Evolutionary conservation across 179 eudicot species (phyloP), one percentile per base, ranked within the genome.

Genomic region (Spinacia oleracea): DNA sequence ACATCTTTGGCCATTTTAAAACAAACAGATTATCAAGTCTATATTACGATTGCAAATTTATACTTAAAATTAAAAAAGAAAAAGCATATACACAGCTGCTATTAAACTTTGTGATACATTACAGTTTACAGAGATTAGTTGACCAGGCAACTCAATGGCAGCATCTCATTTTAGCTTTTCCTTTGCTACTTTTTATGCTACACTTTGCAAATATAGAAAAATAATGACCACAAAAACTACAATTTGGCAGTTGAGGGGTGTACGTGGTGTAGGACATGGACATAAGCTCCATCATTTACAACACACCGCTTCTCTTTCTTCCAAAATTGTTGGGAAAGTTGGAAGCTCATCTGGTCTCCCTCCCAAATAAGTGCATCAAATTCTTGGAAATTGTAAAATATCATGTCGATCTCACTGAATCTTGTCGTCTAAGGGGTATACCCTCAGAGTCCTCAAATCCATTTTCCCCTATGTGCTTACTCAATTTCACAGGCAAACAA

Each of bases 351-450:
- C 34, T 32, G 12, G 48, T 64, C 73, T 42, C 80, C 73, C 29
- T 43, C 70, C 79, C 76, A 15, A 67, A 32, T 35, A 40, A 72
- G 53, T 73, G 74, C 7, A 71, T 34, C 34, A 64, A 23, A 38
- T 70, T 48, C 77, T 72, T 62, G 62, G 79, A 76, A 62, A n/a
- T 38, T 48, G 72, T n/a, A 10, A 82, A 9, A 48, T 40, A 78
- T 81, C 80, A 87, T 23, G 85, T 66, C 8, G 72, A 81, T 81
- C 92, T 87, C 81, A 74, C n/a, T 21, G 91, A 63, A 50, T 92
- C 93, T 77, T 87, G 90, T 75, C 91, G 87, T 81, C 87, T 89
- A 14, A 92, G 87, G 64, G 97, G 97, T 81, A 92, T 85, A 65
- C 93, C 89, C 86, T 92, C 97, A 55, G 81, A 69, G 58, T 86